A percentile compares a stretch with the other conserved stretches of the same genome.
Evolutionary conservation across 805 yeast genomes (phyloP).

Genomic region (Yarrowia osloensis): DNA sequence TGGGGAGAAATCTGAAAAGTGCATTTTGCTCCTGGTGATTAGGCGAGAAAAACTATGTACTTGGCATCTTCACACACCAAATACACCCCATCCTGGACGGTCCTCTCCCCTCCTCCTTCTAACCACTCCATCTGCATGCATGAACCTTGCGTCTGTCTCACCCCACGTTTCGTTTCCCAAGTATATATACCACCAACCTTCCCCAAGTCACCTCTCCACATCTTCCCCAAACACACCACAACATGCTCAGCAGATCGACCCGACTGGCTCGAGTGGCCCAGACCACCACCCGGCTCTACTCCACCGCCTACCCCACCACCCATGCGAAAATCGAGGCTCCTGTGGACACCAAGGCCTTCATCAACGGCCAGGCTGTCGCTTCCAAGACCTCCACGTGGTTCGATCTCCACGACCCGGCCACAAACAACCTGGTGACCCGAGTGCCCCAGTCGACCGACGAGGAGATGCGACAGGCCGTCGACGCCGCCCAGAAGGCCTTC

Average conservation of each 20-base stretch:
- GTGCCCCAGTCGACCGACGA: conserved; percentile 72
- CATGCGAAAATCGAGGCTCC: conserved; percentile 42
- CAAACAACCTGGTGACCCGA: conserved; percentile 61
- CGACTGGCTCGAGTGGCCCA: conserved; percentile 25
- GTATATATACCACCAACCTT: background rate
- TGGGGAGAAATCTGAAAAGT: too few relatives aligned
- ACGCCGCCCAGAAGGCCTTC: conserved; percentile 65
- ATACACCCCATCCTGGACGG: too few relatives aligned
- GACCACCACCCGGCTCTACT: conserved; percentile 2
- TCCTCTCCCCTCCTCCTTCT: background rate
- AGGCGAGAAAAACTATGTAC: too few relatives aligned
- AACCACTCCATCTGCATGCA: background rate
- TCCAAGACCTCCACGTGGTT: conserved; percentile 59
- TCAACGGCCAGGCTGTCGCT: conserved; percentile 53
- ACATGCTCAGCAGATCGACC: conserved; percentile 23
- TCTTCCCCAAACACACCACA: background rate
- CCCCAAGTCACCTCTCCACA: background rate
- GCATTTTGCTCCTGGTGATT: too few relatives aligned
- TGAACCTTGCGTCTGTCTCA: background rate
- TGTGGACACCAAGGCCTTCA: conserved; percentile 44
- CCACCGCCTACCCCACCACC: conserved; percentile 34
- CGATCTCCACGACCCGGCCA: conserved; percentile 75
- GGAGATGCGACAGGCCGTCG: conserved; percentile 67
- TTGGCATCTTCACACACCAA: too few relatives aligned
- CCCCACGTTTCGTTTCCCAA: background rate